Percentiles rank a stretch among this genome's conserved stretches.
Conservation (phyloP, 2,329 filamentous ascomycete genomes). For the Calonectria hawksworthii region DNA sequence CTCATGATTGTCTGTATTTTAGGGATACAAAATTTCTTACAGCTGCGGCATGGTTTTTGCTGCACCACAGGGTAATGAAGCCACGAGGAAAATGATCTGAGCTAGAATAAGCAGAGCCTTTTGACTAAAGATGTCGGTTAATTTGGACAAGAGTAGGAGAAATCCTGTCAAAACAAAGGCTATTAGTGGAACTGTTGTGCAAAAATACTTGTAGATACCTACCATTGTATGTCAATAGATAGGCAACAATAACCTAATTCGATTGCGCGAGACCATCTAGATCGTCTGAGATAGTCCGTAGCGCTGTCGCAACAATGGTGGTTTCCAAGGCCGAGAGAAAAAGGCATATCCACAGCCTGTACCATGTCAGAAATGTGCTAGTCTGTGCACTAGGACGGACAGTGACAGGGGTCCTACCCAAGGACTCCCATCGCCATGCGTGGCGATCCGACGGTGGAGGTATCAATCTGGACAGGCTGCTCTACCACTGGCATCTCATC, state of each 20-base stretch:
- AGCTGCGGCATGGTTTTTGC: background rate
- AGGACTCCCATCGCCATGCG: background rate
- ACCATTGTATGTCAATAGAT: background rate
- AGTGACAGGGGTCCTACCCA: background rate
- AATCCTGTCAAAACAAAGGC: background rate
- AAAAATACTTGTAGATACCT: background rate
- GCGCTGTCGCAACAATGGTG: background rate
- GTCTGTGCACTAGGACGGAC: background rate
- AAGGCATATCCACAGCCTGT: background rate
- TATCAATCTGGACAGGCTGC: background rate
- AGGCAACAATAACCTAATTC: background rate
- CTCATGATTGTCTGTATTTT: too few relatives aligned
- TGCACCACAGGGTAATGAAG: background rate
- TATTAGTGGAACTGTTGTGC: background rate
- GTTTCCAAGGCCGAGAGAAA: background rate
- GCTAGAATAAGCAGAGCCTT: background rate
- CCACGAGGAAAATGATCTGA: background rate
- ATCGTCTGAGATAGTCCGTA: background rate
- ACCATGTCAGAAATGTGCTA: background rate
- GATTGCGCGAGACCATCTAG: background rate
- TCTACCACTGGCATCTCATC: too few relatives aligned
- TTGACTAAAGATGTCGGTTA: background rate
- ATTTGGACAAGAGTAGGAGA: background rate
- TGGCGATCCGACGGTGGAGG: background rate
- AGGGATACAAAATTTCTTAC: background rate